Conservation (phyloP, 2,329 filamentous ascomycete species). For the Chaetoscypha palmicola region DNA sequence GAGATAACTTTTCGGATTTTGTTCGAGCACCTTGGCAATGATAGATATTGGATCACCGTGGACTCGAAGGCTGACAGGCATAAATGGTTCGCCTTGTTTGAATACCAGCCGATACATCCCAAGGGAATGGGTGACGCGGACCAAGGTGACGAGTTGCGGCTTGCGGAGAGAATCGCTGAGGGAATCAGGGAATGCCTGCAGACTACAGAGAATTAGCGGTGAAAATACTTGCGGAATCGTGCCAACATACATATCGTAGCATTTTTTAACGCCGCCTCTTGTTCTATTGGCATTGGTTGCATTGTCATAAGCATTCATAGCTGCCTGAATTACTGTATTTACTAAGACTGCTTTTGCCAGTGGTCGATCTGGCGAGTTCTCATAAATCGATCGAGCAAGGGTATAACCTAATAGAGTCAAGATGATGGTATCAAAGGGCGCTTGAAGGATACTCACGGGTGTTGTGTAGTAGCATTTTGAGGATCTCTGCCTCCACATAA, state of each 20-base stretch:
- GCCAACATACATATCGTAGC: constrained; percentile 59
- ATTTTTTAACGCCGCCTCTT: constrained; percentile 70
- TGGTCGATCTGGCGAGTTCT: constrained; percentile 42
- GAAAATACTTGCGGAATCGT: not conserved
- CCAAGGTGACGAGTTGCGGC: constrained; percentile 53
- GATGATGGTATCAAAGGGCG: constrained; percentile 5
- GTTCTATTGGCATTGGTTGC: constrained; percentile 74
- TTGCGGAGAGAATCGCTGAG: constrained; percentile 46
- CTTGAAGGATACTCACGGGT: constrained; percentile 41
- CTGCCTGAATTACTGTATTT: constrained; percentile 53
- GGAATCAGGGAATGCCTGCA: constrained; percentile 55
- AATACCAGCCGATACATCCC: constrained; percentile 71
- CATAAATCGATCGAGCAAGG: constrained; percentile 56
- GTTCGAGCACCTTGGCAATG: constrained; percentile 65
- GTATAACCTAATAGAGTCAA: constrained; percentile 44
- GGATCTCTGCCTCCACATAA: constrained; percentile 61
- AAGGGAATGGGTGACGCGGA: constrained; percentile 67
- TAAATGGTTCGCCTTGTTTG: constrained; percentile 74
- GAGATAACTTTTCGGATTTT: constrained; percentile 68
- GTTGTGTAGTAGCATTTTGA: constrained; percentile 59
- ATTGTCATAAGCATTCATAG: constrained; percentile 69
- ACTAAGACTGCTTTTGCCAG: constrained; percentile 47
- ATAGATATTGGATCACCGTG: constrained; percentile 69
- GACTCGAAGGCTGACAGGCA: constrained; percentile 69
- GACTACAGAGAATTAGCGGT: constrained; percentile 34